phyloP scores from a whole-genome alignment of 176 grass and related monocot species.

The Oryza glaberrima region DNA sequence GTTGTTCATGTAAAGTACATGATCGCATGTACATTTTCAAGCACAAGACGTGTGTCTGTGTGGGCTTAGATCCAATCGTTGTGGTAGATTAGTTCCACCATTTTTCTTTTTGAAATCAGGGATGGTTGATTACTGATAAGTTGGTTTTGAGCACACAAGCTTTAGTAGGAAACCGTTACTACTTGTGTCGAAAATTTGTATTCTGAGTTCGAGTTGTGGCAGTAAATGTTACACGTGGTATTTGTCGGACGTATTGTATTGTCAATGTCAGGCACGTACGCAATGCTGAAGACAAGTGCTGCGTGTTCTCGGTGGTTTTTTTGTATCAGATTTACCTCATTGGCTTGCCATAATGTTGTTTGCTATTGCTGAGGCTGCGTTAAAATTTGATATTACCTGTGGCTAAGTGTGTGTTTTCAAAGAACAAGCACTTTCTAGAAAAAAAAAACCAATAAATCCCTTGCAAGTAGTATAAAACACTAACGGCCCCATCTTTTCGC shows the following conservation, averaged over 20 bases:
- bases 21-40: constrained; percentile 32
- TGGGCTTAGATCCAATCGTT: constrained; percentile 10
- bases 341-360: neutral
- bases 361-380: neutral
- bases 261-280: too few species aligned
- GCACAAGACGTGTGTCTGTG: neutral
- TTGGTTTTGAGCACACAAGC: constrained; percentile 1
- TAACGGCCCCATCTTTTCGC: too few species aligned
- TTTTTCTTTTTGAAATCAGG: neutral
- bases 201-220: neutral
- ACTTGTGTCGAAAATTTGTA: constrained; percentile 21
- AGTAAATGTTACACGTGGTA: neutral
- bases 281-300: neutral
- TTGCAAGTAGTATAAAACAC: too few species aligned
- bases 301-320: neutral
- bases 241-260: neutral
- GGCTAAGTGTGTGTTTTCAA: neutral
- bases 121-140: neutral
- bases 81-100: neutral
- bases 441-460: too few species aligned
- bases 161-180: neutral
- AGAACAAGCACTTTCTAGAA: too few species aligned
- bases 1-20: constrained; percentile 32
- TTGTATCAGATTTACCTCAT: neutral
- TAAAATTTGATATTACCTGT: neutral